A percentile compares a stretch with the other conserved stretches of the same genome.
Evolutionary conservation across 768 basidiomycete species (phyloP).

Genomic region (Pleurotus eryngii): DNA sequence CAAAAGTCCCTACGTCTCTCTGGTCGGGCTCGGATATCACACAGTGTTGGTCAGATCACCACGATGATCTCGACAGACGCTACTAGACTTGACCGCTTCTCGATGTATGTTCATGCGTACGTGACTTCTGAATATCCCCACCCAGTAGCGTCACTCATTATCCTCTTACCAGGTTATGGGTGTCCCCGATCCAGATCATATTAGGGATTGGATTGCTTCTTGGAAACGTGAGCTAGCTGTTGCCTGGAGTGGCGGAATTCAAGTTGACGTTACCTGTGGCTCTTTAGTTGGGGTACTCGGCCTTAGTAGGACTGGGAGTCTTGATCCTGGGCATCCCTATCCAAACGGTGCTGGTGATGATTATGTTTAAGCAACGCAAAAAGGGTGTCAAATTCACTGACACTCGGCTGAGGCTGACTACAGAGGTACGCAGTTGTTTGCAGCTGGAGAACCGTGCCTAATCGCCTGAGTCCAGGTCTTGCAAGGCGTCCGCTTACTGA

Average conservation of each 20-base stretch:
- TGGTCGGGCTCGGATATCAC: constrained; percentile 38
- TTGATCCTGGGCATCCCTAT: constrained; percentile 47
- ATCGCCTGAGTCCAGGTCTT: constrained; percentile 28
- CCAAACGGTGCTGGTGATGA: constrained; percentile 38
- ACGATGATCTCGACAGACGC: constrained; percentile 52
- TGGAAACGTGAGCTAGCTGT: constrained; percentile 28
- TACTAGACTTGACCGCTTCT: constrained; percentile 36
- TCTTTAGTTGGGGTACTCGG: constrained; percentile 47
- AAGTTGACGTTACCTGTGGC: background rate
- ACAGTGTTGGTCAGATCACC: constrained; percentile 47
- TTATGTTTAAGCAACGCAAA: constrained; percentile 41
- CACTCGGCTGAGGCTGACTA: constrained; percentile 44
- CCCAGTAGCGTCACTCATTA: background rate
- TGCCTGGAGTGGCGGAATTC: no score
- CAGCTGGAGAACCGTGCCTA: background rate
- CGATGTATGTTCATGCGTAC: constrained; percentile 26
- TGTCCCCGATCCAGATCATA: constrained; percentile 28
- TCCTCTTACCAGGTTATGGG: background rate
- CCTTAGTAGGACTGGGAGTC: constrained; percentile 49
- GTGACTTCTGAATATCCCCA: constrained; percentile 12
- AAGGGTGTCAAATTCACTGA: constrained; percentile 53
- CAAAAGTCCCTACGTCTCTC: constrained; percentile 54
- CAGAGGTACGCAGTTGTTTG: constrained; percentile 32
- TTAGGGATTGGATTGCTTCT: constrained; percentile 50
- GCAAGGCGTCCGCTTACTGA: constrained; percentile 44